A percentile compares a stretch with the other conserved stretches of the same genome.
Evolutionary conservation across 106 monocot species (phyloP).

Genomic region (Apostasia shenzhenica): DNA sequence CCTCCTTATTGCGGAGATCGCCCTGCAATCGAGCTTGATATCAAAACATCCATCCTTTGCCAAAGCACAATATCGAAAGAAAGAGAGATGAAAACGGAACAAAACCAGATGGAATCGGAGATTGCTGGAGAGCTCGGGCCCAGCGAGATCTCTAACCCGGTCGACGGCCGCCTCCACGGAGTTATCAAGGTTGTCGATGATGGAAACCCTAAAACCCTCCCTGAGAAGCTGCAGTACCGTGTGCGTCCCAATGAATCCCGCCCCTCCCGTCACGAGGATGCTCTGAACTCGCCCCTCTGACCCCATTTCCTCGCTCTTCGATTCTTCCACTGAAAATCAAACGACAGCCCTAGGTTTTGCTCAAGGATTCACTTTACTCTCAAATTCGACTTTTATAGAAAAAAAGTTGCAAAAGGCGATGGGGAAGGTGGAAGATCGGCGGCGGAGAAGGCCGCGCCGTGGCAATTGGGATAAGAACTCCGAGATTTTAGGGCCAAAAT

Average conservation of each 20-base stretch:
- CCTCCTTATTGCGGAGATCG: slow-evolving; percentile 22
- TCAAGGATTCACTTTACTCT: too few relatives aligned
- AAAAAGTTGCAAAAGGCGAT: too few relatives aligned
- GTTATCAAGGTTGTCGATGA: slow-evolving; percentile 72
- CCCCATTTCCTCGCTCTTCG: slow-evolving; percentile 10
- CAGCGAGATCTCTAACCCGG: slow-evolving; percentile 49
- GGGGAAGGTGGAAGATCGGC: too few relatives aligned
- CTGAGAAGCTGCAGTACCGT: slow-evolving; percentile 70
- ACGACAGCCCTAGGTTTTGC: too few relatives aligned
- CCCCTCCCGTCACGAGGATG: slow-evolving; percentile 69
- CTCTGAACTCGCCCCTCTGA: slow-evolving; percentile 14
- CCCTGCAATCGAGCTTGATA: slow-evolving; percentile 9
- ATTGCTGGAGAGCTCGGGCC: slow-evolving; percentile 33
- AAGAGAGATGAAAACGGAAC: background rate
- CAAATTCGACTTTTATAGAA: too few relatives aligned
- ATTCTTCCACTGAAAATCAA: too few relatives aligned
- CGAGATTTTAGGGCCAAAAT: too few relatives aligned
- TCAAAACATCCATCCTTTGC: background rate
- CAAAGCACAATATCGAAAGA: background rate
- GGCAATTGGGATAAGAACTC: too few relatives aligned
- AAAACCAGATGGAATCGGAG: slow-evolving; percentile 49
- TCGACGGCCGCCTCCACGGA: slow-evolving; percentile 50
- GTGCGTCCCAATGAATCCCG: slow-evolving; percentile 81
- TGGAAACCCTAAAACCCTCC: slow-evolving; percentile 46
- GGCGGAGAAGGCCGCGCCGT: too few relatives aligned